Conservation (phyloP, 768 basidiomycete genomes). For the Pulveroboletus sp. region DNA sequence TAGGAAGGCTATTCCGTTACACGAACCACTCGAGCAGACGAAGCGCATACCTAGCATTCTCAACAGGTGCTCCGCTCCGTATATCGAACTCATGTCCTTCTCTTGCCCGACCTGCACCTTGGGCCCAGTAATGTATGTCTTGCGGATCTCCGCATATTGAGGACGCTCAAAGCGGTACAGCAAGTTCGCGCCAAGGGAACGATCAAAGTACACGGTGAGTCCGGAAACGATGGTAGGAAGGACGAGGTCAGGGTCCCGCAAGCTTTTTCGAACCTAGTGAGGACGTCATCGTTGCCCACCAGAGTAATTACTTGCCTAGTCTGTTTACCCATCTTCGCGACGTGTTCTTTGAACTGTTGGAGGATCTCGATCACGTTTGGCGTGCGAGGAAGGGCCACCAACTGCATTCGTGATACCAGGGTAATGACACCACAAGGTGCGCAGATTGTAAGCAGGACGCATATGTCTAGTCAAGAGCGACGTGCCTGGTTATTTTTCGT, state of each 20-base stretch:
- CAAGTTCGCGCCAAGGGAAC: constrained; percentile 82
- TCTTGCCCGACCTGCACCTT: constrained; percentile 65
- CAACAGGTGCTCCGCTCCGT: constrained; percentile 92
- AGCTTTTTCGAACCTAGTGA: constrained; percentile 32
- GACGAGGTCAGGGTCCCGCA: constrained; percentile 66
- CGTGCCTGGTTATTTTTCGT: constrained; percentile 89
- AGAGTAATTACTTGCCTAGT: constrained; percentile 37
- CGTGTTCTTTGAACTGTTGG: constrained; percentile 68
- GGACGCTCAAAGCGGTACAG: constrained; percentile 94
- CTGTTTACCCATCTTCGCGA: constrained; percentile 46
- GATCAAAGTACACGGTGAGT: constrained; percentile 89
- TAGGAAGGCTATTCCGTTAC: constrained; percentile 30
- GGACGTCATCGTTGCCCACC: not conserved
- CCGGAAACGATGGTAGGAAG: constrained; percentile 82
- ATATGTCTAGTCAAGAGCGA: not conserved
- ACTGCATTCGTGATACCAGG: constrained; percentile 40
- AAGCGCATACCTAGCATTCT: constrained; percentile 77
- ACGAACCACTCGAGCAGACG: not conserved
- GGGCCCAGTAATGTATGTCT: constrained; percentile 68
- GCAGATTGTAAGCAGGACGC: not conserved
- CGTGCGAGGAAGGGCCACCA: constrained; percentile 76
- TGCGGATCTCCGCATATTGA: constrained; percentile 81
- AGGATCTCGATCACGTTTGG: constrained; percentile 79
- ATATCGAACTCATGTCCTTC: constrained; percentile 84
- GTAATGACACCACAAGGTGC: not conserved